phyloP scores from a whole-genome alignment of 1,139 yeast genomes.

The Yamadazyma siamensis region DNA sequence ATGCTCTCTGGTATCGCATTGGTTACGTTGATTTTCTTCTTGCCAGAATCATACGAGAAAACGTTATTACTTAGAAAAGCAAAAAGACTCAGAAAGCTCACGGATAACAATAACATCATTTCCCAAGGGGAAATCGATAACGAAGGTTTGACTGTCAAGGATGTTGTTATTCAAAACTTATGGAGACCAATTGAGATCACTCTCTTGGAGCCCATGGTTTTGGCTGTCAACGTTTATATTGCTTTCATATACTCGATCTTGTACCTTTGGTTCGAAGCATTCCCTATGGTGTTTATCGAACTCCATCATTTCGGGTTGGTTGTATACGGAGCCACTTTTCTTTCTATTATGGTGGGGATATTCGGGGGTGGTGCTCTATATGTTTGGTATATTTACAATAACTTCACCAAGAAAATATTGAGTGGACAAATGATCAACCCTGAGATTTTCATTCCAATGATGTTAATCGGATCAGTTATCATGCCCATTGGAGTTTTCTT shows the following conservation, averaged over 20 bases:
- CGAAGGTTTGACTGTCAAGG: conserved; percentile 24
- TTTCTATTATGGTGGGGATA: conserved; percentile 21
- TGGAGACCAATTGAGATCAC: conserved; percentile 32
- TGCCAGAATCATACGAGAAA: conserved; percentile 51
- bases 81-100: conserved; percentile 37
- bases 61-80: conserved; percentile 49
- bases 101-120: conserved; percentile 40
- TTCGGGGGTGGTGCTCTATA: conserved; percentile 21
- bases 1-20: conserved; percentile 34
- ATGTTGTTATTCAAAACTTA: conserved; percentile 20
- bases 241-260: conserved; percentile 28
- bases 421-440: conserved; percentile 46
- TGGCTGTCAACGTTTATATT: conserved; percentile 28
- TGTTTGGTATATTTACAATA: conserved; percentile 15
- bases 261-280: conserved; percentile 33
- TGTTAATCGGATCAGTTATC: conserved; percentile 29
- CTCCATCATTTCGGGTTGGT: conserved; percentile 25
- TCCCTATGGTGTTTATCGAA: conserved; percentile 26
- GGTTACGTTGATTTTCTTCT: conserved; percentile 26
- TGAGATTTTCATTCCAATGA: conserved; percentile 56
- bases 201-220: conserved; percentile 30
- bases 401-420: conserved; percentile 23
- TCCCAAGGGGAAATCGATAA: conserved; percentile 41
- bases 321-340: conserved; percentile 21
- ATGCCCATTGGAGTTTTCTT: conserved; percentile 32